A percentile compares a stretch with the other conserved stretches of the same genome.
Evolutionary conservation across 805 yeast genomes (phyloP).

Genomic region (Spathaspora sp.): DNA sequence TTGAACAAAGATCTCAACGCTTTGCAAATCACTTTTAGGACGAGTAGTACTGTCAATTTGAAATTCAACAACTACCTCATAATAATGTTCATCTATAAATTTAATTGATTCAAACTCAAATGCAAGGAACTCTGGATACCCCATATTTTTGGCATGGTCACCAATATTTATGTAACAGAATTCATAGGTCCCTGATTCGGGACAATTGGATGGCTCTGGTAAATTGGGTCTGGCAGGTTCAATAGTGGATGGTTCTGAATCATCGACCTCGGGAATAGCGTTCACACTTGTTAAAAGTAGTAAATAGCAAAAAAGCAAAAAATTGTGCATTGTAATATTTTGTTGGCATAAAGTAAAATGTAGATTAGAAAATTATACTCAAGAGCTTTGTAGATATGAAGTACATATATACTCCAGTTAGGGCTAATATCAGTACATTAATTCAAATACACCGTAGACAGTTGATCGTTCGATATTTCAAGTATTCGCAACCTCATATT

Average conservation of each 20-base stretch:
- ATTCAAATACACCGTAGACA: too few relatives aligned
- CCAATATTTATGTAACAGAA: background rate
- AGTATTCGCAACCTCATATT: too few relatives aligned
- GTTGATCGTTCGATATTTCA: too few relatives aligned
- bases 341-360: background rate
- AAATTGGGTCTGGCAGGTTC: background rate
- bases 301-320: background rate
- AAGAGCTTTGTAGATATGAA: too few relatives aligned
- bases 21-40: background rate
- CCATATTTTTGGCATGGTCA: background rate
- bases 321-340: background rate
- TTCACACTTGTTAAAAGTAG: background rate
- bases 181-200: too few relatives aligned
- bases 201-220: too few relatives aligned
- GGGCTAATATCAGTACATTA: too few relatives aligned
- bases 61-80: background rate
- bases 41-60: background rate
- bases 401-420: too few relatives aligned
- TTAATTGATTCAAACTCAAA: background rate
- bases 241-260: background rate
- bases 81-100: background rate
- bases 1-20: background rate
- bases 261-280: background rate
- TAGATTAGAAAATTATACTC: background rate
- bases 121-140: background rate